Evolutionary conservation across 495 filamentous ascomycete species (phyloP).

Genomic region (Xylaria intraflava): DNA sequence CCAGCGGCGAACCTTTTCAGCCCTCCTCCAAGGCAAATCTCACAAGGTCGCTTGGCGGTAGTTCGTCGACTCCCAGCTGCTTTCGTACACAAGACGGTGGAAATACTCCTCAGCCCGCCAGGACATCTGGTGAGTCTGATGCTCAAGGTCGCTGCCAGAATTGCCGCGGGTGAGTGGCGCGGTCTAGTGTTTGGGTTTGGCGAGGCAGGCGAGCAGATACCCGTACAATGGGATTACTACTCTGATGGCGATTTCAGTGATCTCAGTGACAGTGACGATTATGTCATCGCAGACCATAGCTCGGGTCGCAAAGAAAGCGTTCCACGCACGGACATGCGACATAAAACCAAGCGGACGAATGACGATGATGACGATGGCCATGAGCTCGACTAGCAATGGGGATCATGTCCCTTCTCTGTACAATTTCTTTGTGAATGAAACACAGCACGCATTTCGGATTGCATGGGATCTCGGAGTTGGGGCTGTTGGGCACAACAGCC

Average conservation of each 20-base stretch:
- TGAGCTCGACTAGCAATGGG: background rate
- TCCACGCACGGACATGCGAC: background rate
- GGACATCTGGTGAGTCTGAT: slow-evolving; percentile 68
- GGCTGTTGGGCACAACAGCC: background rate
- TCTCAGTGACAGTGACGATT: slow-evolving; percentile 22
- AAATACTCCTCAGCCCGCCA: slow-evolving; percentile 68
- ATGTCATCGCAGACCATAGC: background rate
- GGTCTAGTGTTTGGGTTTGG: slow-evolving; percentile 43
- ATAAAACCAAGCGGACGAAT: background rate
- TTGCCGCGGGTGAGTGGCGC: slow-evolving; percentile 57
- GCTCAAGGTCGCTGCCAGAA: slow-evolving; percentile 69
- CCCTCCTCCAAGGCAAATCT: slow-evolving; percentile 33
- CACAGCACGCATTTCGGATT: background rate
- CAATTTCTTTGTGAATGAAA: background rate
- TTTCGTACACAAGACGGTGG: slow-evolving; percentile 67
- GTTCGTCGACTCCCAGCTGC: slow-evolving; percentile 55
- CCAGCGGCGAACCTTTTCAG: slow-evolving; percentile 58
- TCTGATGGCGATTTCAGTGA: slow-evolving; percentile 38
- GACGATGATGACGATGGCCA: background rate
- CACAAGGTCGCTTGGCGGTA: slow-evolving; percentile 28
- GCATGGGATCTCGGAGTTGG: slow-evolving; percentile 6
- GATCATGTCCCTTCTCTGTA: background rate
- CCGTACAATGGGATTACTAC: slow-evolving; percentile 50
- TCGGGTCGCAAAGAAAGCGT: background rate
- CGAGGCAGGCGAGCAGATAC: slow-evolving; percentile 44